Conservation (phyloP, 1,284 basidiomycete species). For the Apiotrichum brassicae region DNA sequence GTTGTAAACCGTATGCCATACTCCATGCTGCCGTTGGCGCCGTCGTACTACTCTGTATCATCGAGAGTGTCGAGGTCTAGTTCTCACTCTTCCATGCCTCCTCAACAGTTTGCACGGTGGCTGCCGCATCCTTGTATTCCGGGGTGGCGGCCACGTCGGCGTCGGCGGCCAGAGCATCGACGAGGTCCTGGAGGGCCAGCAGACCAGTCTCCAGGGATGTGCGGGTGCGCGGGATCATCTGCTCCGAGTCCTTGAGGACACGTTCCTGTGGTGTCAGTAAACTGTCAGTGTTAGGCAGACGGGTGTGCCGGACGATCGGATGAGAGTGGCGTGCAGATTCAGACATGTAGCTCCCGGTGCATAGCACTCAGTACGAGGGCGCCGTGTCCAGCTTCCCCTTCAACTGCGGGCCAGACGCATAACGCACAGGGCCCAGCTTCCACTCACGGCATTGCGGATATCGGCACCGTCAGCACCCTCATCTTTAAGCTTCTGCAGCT, state of each 20-base stretch:
- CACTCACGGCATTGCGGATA: conserved; percentile 70
- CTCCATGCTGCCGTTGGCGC: too few species aligned
- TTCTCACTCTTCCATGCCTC: too few species aligned
- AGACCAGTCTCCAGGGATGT: conserved; percentile 58
- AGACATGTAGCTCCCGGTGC: too few species aligned
- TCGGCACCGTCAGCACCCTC: conserved; percentile 69
- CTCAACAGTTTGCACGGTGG: conserved; percentile 23
- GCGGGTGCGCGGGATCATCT: conserved; percentile 67
- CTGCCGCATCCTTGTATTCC: conserved; percentile 26
- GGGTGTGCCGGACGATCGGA: too few species aligned
- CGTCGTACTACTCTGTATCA: too few species aligned
- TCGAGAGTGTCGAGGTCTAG: too few species aligned
- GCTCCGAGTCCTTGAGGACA: conserved; percentile 69
- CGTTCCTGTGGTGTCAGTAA: conserved; percentile 53
- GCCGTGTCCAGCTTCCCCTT: too few species aligned
- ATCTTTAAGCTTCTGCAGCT: conserved; percentile 59
- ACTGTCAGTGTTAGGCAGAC: neutral
- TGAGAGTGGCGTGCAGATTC: too few species aligned
- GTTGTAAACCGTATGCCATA: too few species aligned
- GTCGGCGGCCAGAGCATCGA: conserved; percentile 47
- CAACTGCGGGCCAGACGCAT: too few species aligned
- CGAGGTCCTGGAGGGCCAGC: conserved; percentile 60
- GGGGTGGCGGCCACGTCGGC: conserved; percentile 15
- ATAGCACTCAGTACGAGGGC: too few species aligned
- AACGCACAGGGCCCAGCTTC: neutral